Evolutionary conservation across 257 asterid species (phyloP).

Genomic region (Solanum sitiens): DNA sequence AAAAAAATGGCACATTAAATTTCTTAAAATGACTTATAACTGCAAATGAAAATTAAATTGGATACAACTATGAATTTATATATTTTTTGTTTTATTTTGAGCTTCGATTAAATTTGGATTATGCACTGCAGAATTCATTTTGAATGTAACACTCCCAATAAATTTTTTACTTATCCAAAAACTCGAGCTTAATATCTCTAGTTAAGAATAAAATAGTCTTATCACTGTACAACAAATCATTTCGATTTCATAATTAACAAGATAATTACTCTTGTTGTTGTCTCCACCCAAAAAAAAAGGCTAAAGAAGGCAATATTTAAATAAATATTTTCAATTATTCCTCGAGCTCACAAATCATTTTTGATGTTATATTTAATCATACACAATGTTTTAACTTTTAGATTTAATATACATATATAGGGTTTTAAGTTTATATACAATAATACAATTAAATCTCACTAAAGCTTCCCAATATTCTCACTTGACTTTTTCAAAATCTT

Average conservation of each 20-base stretch:
- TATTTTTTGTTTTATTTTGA: no score
- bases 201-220: no score
- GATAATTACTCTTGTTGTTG: neutral
- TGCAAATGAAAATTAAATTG: no score
- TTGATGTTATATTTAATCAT: neutral
- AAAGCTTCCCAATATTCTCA: neutral
- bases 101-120: no score
- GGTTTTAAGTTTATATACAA: neutral
- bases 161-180: no score
- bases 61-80: neutral
- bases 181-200: neutral
- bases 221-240: no score
- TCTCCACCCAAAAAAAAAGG: neutral
- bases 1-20: neutral
- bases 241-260: neutral
- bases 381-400: neutral
- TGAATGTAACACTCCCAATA: rapidly evolving
- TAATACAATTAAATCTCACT: neutral
- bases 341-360: neutral
- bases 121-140: no score
- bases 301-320: neutral
- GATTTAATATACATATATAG: neutral
- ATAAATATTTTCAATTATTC: neutral
- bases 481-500: neutral
- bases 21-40: neutral